These are phyloP conservation scores for Volvox reticuliferus DNA, from an alignment of 139 green algal species.

Conservation along the genomic window DNA sequence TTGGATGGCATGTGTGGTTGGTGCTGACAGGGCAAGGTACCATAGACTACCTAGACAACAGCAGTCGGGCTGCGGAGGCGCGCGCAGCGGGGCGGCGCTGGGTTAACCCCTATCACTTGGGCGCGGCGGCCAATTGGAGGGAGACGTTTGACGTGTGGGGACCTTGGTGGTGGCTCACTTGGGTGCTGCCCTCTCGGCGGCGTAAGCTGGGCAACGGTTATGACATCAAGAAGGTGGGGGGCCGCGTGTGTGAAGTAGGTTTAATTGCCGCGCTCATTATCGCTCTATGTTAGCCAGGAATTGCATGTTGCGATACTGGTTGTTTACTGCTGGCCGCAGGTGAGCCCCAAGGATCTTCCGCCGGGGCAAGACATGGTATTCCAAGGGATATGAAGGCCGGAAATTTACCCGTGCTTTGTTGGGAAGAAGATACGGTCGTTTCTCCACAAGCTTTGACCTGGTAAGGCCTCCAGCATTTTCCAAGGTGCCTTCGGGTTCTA, in stretches of 20 bases:
- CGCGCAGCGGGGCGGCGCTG: slow-evolving; percentile 42
- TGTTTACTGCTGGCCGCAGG: no score
- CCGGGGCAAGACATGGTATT: no score
- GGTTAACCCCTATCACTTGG: slow-evolving; percentile 72
- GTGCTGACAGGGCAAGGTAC: slow-evolving; percentile 71
- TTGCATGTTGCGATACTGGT: no score
- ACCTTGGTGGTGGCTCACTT: slow-evolving; percentile 69
- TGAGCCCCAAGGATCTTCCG: no score
- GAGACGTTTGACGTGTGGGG: slow-evolving; percentile 72
- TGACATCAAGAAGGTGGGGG: background rate
- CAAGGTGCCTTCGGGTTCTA: no score
- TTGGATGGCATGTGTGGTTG: slow-evolving; percentile 75
- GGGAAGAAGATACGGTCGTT: no score
- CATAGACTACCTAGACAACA: slow-evolving; percentile 69
- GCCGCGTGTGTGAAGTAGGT: background rate
- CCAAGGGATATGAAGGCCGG: no score
- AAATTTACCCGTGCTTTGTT: no score
- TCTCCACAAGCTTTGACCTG: no score
- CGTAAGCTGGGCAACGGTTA: slow-evolving; percentile 58
- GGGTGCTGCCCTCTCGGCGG: slow-evolving; percentile 56
- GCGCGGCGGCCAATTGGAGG: slow-evolving; percentile 64
- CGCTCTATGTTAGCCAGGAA: no score
- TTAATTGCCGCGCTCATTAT: no score
- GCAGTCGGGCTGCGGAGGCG: slow-evolving; percentile 22
- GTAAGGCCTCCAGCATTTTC: no score